Base-by-base conservation (phyloP, 805 yeast genomes). In the Debaryomyces castellii region DNA sequence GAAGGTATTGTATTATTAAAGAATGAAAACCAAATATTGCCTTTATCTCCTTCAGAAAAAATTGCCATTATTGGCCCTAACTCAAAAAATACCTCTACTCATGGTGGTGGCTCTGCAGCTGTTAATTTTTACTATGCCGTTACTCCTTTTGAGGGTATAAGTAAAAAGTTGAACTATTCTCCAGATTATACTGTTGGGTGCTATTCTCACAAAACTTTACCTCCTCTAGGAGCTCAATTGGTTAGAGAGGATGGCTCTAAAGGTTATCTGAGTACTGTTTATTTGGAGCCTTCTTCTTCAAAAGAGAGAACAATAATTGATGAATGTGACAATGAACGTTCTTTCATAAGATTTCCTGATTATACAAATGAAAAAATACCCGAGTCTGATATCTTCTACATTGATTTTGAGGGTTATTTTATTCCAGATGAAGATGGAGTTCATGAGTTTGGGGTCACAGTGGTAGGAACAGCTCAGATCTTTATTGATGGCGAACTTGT, bases 381-480 rank as follows among this genome's bases (percentile, higher is more conserved):
- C 34, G 22, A 45, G 10, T 7, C 34, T 14, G 42, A 59, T 40
- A 51, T 62, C 38, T 78, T 67, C 53, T 81, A 74, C 49, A 69
- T 69, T 14, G 74, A 67, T 35, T 57, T 80, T 47, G 71, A 60
- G 38, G 77, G 78, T 37, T 54, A 59, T 24, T 78, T 69, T 47
- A 58, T 52, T 7, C 78, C 83, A 3, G 80, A 76, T 20, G 70
- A 64, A 34, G 50, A 71, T 38, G 83, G 76, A 6, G 69, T 59
- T 12, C 81, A 75, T 53, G 76, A 73, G 44, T 74, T 82, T 52
- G 85, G 85, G 27, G 55, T 75, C 40, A 59, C 76, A 18, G 77
- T 73, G 21, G 53, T 64, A 42, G 87, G 87, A 22, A 78, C 85
- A 28, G 84, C 81, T 18, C 71, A 73, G 54, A 51, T 83, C 27